Evolutionary conservation across 2,329 filamentous ascomycete genomes (phyloP), one percentile per base, ranked within the genome.

Genomic region (Lachnellula subtilissima): DNA sequence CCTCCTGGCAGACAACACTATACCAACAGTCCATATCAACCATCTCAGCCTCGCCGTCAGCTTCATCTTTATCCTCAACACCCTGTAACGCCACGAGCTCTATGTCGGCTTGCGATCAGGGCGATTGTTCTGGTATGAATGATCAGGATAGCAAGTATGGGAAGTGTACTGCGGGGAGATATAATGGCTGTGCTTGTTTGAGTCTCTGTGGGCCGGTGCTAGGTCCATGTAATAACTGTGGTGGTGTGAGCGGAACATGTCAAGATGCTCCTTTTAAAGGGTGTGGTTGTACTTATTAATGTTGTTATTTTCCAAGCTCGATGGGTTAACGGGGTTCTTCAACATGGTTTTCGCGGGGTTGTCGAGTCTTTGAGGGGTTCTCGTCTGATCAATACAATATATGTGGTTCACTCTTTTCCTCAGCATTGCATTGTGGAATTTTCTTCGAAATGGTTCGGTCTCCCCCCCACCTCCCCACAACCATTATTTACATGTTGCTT

Each of bases 261-360:
- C 28, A 25, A 17, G 48, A 19, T 5, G 36, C n/a, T 6, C 28
- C 28, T 7, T 55, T 19, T 12, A 36, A 32, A 22, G 53, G 53
- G 3, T 55, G 53, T 50, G 53, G 53, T 25, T 55, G 53, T 55
- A 47, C 40, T 28, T 45, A 43, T n/a, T 12, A n/a, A 32, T 12
- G n/a, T 51, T 14, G 48, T 15, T 39, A 17, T 28, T 32, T 32
- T 32, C 28, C 8, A 32, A 11, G 8, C 9, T 32, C 11, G 28
- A 32, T 32, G 28, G 28, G 28, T 32, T 11, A 11, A 32, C 4
- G 28, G 11, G 48, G 2, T 36, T 50, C 22, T n/a, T n/a, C 17
- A 22, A 14, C 23, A 32, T 15, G 17, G 9, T 15, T 17, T 12
- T 32, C 4, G 9, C 28, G 28, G 28, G 3, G 28, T 11, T 32